Base-by-base conservation (phyloP, 2,329 filamentous ascomycete species). In the Acrocalymma vagum region DNA sequence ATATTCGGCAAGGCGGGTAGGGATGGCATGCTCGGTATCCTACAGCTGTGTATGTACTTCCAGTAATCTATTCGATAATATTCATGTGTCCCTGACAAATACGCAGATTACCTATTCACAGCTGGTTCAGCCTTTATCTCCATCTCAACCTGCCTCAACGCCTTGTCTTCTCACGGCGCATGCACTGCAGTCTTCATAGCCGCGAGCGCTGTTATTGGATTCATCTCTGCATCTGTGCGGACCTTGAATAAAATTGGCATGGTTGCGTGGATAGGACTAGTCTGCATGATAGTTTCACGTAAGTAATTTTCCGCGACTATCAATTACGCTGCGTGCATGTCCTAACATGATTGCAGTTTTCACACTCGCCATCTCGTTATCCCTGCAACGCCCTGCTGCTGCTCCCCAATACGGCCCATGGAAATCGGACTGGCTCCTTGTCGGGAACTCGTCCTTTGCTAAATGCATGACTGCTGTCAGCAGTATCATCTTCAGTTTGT, bases 81-180 rank as follows among this genome's bases (percentile, higher is more conserved):
- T n/a, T n/a, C n/a, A n/a, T n/a, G n/a, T n/a, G n/a, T n/a, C n/a
- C n/a, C n/a, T n/a, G n/a, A n/a, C n/a, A n/a, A n/a, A n/a, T n/a
- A n/a, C n/a, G n/a, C n/a, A n/a, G n/a, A n/a, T n/a, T n/a, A n/a
- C n/a, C n/a, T n/a, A n/a, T n/a, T n/a, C n/a, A n/a, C n/a, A n/a
- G n/a, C n/a, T n/a, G n/a, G n/a, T n/a, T n/a, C n/a, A n/a, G n/a
- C n/a, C n/a, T n/a, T n/a, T n/a, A n/a, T n/a, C n/a, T n/a, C n/a
- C n/a, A 44, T 48, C 11, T 48, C 45, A 2, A 48, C 32, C 14
- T 40, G 33, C 8, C 17, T 42, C 2, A 48, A 46, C 35, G 75
- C 72, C 79, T 41, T 88, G 85, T 57, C 72, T 75, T 17, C 85
- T 3, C 45, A 48, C 28, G 40, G 45, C 13, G 16, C 73, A n/a